phyloP scores from a whole-genome alignment of 148 eudicot species.

The Salicornia ramosissima region DNA sequence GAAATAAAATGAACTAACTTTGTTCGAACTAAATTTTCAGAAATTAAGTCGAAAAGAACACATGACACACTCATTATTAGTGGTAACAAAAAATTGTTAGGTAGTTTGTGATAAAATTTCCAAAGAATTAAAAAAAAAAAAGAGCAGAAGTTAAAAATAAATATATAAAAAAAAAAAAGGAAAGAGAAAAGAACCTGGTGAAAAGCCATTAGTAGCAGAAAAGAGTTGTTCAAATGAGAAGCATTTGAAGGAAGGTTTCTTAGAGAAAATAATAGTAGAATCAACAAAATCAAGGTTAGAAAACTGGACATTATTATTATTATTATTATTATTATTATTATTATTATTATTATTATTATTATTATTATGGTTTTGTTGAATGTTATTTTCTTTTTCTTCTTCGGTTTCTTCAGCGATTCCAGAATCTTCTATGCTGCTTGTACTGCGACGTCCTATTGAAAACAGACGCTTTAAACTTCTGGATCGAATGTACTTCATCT shows the following conservation, averaged over 20 bases:
- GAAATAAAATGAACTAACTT: too few relatives aligned
- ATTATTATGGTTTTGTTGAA: too few relatives aligned
- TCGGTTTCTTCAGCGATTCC: background rate
- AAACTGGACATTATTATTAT: conserved; percentile 16
- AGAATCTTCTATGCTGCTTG: conserved; percentile 34
- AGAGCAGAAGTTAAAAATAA: background rate
- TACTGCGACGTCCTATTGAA: conserved; percentile 47
- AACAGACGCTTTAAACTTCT: conserved; percentile 69
- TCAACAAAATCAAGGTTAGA: conserved; percentile 19
- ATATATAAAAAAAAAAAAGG: background rate
- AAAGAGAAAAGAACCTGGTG: conserved; percentile 43
- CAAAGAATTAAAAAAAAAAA: too few relatives aligned
- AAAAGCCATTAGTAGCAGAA: conserved; percentile 72
- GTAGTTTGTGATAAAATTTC: too few relatives aligned
- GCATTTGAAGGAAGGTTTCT: conserved; percentile 77
- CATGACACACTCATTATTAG: too few relatives aligned
- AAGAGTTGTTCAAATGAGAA: conserved; percentile 77
- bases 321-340: conserved; percentile 9
- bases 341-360: too few relatives aligned
- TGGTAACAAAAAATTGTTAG: too few relatives aligned
- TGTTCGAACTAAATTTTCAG: too few relatives aligned
- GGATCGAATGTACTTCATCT: conserved; percentile 70
- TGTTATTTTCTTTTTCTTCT: too few relatives aligned
- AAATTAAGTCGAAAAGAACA: too few relatives aligned
- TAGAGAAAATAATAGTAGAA: conserved; percentile 18